Evolutionary conservation across 345 rosid genomes (phyloP), one percentile per base, ranked within the genome.

Genomic region (Aurinia saxatilis): DNA sequence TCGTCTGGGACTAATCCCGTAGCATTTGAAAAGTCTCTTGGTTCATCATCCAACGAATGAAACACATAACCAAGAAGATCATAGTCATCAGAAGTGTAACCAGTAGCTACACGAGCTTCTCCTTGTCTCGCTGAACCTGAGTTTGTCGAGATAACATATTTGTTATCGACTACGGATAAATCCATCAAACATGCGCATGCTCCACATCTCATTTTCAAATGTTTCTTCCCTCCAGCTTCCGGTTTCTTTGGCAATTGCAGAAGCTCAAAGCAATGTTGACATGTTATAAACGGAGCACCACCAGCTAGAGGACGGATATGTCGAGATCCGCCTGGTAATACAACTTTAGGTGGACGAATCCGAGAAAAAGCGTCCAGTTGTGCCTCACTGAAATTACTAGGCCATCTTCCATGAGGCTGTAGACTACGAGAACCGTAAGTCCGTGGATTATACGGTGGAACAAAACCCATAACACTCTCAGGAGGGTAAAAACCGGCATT

Each of bases 31-130:
- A 68, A 61, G 68, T 61, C 73, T 64, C 63, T 52, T 38, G 80
- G 76, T 58, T 91, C 85, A 65, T 79, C 75, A 38, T 85, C 95
- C 55, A 80, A 25, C n/a, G 95, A 77, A 65, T 78, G 91, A 66
- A 84, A 90, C 58, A 90, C 99, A 50, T 85, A 90, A 68, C 80
- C 85, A 10, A 83, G 83, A 53, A 82, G 76, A 74, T 90, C 97
- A 48, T 80, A 84, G 72, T 93, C 99, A 69, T 90, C 96, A 18
- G 96, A 93, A 36, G 95, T 87, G 80, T 87, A 93, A 65, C 75
- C 79, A 55, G 79, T 64, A 64, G 70, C 67, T 46, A 46, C 66
- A 42, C 51, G 76, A 36, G 74, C 80, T 68, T 50, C 80, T 52
- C 80, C 67, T 60, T 69, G 68, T 69, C 73, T 61, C 1, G 66